Percentiles rank a stretch among this genome's conserved stretches.
phyloP scores from a whole-genome alignment of 345 rosid genomes.

The Eucalyptus polyanthemos region DNA sequence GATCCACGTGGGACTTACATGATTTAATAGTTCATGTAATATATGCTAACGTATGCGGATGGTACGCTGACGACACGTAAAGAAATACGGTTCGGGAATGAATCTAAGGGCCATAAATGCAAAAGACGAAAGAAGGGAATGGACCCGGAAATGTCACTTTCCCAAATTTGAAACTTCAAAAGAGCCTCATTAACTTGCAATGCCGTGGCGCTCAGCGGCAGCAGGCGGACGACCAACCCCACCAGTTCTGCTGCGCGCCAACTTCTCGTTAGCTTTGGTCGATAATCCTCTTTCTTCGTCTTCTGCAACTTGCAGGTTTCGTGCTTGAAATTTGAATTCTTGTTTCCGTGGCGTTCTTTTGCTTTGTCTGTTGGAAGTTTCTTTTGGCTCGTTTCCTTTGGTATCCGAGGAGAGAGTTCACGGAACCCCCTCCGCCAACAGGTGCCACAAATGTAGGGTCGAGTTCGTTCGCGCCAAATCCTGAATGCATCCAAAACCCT shows the following conservation, averaged over 20 bases:
- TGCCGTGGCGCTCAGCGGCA: neutral
- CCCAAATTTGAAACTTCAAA: neutral
- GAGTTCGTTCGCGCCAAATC: neutral
- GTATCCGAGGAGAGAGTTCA: neutral
- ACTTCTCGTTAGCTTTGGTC: neutral
- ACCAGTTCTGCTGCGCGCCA: neutral
- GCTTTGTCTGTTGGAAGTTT: neutral
- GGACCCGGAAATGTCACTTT: neutral
- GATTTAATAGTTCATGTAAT: neutral
- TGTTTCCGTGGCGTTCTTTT: neutral
- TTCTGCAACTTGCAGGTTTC: neutral
- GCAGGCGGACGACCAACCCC: neutral
- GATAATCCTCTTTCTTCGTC: neutral
- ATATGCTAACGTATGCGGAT: accelerated
- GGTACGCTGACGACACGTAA: accelerated
- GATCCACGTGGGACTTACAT: neutral
- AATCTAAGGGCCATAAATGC: neutral
- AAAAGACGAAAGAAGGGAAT: neutral
- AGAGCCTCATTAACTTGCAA: neutral
- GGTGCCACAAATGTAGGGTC: neutral
- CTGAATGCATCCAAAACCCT: neutral
- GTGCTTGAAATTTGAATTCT: neutral
- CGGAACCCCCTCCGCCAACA: neutral
- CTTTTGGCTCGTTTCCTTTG: neutral
- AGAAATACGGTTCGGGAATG: neutral